These are phyloP conservation scores for Cardiospermum halicacabum DNA, from an alignment of 345 rosid genomes.

Conservation along the genomic window DNA sequence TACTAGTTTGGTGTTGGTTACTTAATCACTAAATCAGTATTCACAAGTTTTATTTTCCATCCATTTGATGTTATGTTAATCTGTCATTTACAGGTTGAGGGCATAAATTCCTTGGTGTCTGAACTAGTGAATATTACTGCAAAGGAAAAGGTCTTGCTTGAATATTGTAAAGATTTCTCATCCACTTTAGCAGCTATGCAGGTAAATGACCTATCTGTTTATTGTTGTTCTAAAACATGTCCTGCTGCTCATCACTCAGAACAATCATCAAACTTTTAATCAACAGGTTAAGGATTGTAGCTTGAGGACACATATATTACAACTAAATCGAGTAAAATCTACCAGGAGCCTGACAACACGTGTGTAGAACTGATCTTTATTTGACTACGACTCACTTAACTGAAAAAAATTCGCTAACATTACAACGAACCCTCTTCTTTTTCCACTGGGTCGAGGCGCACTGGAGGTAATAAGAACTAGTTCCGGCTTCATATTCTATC, in stretches of 20 bases:
- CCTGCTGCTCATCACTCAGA: slow-evolving; percentile 9
- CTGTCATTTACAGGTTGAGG: slow-evolving; percentile 59
- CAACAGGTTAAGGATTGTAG: slow-evolving; percentile 77
- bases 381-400: slow-evolving; percentile 59
- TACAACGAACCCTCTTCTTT: slow-evolving; percentile 35
- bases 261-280: not conserved
- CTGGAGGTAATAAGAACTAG: slow-evolving; percentile 34
- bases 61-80: no score
- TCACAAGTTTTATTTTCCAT: not conserved
- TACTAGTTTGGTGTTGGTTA: not conserved
- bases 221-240: not conserved
- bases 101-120: slow-evolving; percentile 49
- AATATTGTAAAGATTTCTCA: slow-evolving; percentile 63
- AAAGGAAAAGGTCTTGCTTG: slow-evolving; percentile 65
- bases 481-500: slow-evolving; percentile 29
- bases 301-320: slow-evolving; percentile 83
- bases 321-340: slow-evolving; percentile 44
- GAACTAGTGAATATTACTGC: slow-evolving; percentile 62
- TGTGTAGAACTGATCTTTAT: slow-evolving; percentile 61
- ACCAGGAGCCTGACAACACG: slow-evolving; percentile 62
- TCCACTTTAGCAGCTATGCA: slow-evolving; percentile 65
- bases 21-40: not conserved
- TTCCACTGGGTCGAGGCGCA: slow-evolving; percentile 31
- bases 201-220: slow-evolving; percentile 34
- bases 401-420: slow-evolving; percentile 59